phyloP scores from a whole-genome alignment of 1,284 basidiomycete species.

The Ceratobasidium sp. region DNA sequence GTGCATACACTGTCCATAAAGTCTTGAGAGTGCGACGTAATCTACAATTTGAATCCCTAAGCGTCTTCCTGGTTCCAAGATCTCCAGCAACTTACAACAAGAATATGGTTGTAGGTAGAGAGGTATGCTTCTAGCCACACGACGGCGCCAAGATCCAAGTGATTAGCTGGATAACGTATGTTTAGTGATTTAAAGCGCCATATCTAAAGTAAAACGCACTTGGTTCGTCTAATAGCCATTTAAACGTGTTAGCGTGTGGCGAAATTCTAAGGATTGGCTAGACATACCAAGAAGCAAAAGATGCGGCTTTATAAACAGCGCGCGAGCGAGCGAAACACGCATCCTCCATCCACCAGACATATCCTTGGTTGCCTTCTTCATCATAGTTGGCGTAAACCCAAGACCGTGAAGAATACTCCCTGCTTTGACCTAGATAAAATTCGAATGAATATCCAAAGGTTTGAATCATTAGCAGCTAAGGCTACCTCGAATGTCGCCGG shows the following conservation, averaged over 20 bases:
- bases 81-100: conserved; percentile 59
- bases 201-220: conserved; percentile 39
- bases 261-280: neutral
- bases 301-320: conserved; percentile 96
- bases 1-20: conserved; percentile 97
- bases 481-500: conserved; percentile 84
- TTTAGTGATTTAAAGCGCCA: conserved; percentile 2
- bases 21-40: conserved; percentile 96
- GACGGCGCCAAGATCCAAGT: conserved; percentile 95
- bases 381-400: conserved; percentile 90
- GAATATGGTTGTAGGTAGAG: conserved; percentile 97
- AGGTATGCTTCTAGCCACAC: conserved; percentile 99
- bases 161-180: conserved; percentile 59
- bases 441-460: neutral
- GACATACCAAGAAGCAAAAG: conserved; percentile 81
- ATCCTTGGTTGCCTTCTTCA: conserved; percentile 96
- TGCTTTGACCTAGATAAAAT: conserved; percentile 68
- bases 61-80: neutral
- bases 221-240: conserved; percentile 45
- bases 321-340: conserved; percentile 91
- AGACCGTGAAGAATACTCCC: conserved; percentile 96
- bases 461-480: neutral
- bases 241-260: conserved; percentile 1
- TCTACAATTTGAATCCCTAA: conserved; percentile 45
- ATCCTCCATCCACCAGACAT: conserved; percentile 64